These are phyloP conservation scores for Trichomonas vaginalis DNA, from an alignment of 208 protist species.

Conservation along the genomic window DNA sequence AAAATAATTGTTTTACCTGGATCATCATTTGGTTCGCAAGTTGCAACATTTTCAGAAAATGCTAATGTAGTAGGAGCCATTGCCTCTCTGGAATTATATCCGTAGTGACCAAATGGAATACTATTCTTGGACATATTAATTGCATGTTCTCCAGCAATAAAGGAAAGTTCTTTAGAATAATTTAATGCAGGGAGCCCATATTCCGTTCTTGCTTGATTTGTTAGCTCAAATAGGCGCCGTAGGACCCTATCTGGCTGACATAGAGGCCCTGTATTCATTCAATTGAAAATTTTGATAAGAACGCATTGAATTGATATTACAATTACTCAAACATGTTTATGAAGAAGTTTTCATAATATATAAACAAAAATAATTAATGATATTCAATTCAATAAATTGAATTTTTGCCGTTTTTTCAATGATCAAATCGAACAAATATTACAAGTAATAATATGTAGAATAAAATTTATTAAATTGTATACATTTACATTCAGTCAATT, in stretches of 20 bases:
- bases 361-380: no score
- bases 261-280: background rate
- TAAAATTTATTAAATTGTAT: no score
- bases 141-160: background rate
- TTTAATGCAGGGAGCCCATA: background rate
- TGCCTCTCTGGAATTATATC: background rate
- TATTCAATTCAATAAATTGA: no score
- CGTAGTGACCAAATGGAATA: background rate
- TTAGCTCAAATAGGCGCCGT: background rate
- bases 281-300: no score
- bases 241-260: background rate
- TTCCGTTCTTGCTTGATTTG: background rate
- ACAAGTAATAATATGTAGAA: no score
- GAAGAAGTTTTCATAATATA: no score
- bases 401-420: no score
- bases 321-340: no score
- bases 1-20: background rate
- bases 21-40: background rate
- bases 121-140: background rate
- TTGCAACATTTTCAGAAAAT: background rate
- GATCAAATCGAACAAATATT: no score
- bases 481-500: no score
- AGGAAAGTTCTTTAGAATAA: background rate
- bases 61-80: background rate
- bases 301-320: no score